Base-by-base conservation (phyloP, 2,329 filamentous ascomycete genomes). In the Monilinia fructicola region DNA sequence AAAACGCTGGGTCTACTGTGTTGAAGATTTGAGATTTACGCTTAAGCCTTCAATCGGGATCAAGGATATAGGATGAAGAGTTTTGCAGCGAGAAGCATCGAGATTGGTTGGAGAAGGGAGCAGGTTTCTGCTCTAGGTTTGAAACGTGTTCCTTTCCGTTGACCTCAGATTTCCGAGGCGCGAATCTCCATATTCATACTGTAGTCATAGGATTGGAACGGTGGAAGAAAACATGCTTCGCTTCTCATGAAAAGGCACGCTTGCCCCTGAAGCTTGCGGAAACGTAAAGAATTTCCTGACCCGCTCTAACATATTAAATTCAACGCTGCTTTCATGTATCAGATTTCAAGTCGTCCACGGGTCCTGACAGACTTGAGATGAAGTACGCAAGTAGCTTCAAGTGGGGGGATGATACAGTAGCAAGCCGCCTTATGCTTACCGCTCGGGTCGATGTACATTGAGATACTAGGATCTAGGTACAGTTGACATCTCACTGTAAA, bases 21-120 rank as follows among this genome's bases (percentile, higher is more conserved):
- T 23, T 60, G 28, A 60, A 38, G 11, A 26, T 38, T 50, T 38
- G 31, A 21, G 28, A 18, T 18, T 23, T 38, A 21, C 56, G 44
- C 44, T 60, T 48, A 26, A 60, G 28, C 42, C 11, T 14, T 60
- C 18, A 1, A 35, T 18, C 23, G 18, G 5, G 44, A 5, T 60
- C 56, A 50, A 50, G 44, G 56, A 18, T 60, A 18, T 60, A n/a
- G 42, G 12, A 38, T 26, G 21, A 60, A 50, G 31, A 23, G 12
- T 7, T 26, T 48, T 28, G 35, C 7, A n/a, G 35, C 14, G 42
- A 59, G 44, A n/a, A 14, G 10, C n/a, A n/a, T 59, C n/a, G 18
- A 26, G 44, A 48, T 48, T 46, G 26, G 21, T 11, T 46, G 26
- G 42, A 59, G 18, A 35, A 16, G 18, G 44, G 11, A 48, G 4